Evolutionary conservation across 1,284 basidiomycete genomes (phyloP), one percentile per base, ranked within the genome.

Genomic region (Bjerkandera adusta): DNA sequence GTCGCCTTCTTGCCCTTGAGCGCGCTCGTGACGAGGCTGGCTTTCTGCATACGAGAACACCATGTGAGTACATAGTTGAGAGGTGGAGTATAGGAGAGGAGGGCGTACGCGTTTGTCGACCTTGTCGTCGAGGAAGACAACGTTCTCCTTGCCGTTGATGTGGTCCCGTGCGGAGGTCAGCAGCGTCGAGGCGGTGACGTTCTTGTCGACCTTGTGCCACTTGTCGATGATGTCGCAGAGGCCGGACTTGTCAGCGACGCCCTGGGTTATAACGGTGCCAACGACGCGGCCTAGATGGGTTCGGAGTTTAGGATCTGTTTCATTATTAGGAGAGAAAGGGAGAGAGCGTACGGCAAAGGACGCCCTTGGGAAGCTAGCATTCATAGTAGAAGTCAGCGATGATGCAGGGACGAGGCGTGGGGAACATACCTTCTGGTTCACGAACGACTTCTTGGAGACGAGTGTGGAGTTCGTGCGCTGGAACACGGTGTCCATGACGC

Each of bases 1-100:
- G 38, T 40, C 5, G 30, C 38, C 25, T n/a, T 40, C 38, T 40
- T 29, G n/a, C n/a, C n/a, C n/a, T n/a, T n/a, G n/a, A n/a, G n/a
- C n/a, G n/a, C n/a, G n/a, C n/a, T n/a, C n/a, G n/a, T n/a, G n/a
- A n/a, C n/a, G n/a, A n/a, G n/a, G n/a, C n/a, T n/a, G n/a, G n/a
- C n/a, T 30, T 40, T 40, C 38, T 40, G 16, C 25, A 16, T 13
- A 29, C 13, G 38, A 16, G 22, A 12, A n/a, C 25, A 10, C 11
- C 10, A n/a, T n/a, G n/a, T n/a, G n/a, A n/a, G 26, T 30, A n/a
- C 13, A 40, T 24, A 27, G n/a, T 11, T 15, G 21, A 24, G 10
- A 10, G 12, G 10, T 8, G 8, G 3, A 13, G 21, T 10, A 12
- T 10, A 13, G 38, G 3, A 30, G 25, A n/a, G 2, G 26, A n/a